These are phyloP conservation scores for Penicillium sp. DNA, from an alignment of 2,329 filamentous ascomycete genomes.

Conservation along the genomic window DNA sequence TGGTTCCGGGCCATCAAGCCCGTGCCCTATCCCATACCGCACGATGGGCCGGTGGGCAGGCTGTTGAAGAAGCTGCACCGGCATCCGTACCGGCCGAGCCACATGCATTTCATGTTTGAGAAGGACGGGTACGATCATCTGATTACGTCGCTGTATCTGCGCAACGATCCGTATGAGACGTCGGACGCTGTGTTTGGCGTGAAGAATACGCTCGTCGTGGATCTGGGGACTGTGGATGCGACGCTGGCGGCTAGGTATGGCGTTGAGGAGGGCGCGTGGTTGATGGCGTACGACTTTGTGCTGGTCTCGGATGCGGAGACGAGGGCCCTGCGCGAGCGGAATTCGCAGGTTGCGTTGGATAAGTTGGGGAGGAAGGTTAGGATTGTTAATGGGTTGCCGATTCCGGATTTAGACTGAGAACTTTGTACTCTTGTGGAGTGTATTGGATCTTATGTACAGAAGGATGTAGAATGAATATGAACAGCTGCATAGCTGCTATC, in stretches of 20 bases:
- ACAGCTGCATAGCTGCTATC: not conserved
- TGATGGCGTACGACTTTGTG: slow-evolving; percentile 73
- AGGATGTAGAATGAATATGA: not conserved
- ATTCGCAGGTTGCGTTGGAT: slow-evolving; percentile 64
- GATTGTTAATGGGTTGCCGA: slow-evolving; percentile 70
- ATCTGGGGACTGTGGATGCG: slow-evolving; percentile 48
- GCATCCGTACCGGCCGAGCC: slow-evolving; percentile 73
- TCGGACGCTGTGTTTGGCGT: slow-evolving; percentile 85
- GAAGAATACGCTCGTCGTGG: slow-evolving; percentile 73
- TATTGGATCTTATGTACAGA: not conserved
- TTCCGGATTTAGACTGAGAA: slow-evolving; percentile 61
- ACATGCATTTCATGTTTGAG: slow-evolving; percentile 80
- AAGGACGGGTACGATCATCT: slow-evolving; percentile 74
- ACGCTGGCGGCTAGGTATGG: slow-evolving; percentile 59
- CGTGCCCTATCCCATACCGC: slow-evolving; percentile 78
- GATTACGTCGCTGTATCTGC: slow-evolving; percentile 78
- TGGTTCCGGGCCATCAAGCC: slow-evolving; percentile 84
- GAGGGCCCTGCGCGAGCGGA: slow-evolving; percentile 59
- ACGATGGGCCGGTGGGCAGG: slow-evolving; percentile 78
- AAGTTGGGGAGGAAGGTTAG: slow-evolving; percentile 65
- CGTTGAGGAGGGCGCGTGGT: slow-evolving; percentile 59
- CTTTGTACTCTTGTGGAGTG: not conserved
- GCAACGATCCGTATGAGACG: slow-evolving; percentile 74
- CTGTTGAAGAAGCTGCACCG: slow-evolving; percentile 62
- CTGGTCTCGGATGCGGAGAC: slow-evolving; percentile 69